Conservation (phyloP, 225 moss, liverwort and hornwort species). For the Neckera pumila region DNA sequence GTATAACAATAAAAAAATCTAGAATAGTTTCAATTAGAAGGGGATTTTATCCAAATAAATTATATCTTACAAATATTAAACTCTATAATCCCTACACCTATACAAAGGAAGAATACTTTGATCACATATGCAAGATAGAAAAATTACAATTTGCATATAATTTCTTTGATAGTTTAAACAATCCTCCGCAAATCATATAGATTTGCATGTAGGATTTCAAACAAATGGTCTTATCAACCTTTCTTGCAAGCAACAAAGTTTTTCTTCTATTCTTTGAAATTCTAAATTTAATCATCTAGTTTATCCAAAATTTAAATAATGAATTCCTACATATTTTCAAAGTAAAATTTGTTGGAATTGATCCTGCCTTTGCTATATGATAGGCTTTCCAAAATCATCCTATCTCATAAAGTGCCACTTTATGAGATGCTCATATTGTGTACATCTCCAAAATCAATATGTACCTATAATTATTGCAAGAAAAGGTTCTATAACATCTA, state of each 20-base stretch:
- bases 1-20: not conserved
- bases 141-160: not conserved
- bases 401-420: not conserved
- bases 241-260: rapidly evolving
- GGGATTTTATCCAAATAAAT: not conserved
- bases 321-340: not conserved
- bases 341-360: not conserved
- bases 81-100: not conserved
- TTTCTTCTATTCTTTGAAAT: too few relatives aligned
- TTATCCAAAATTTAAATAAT: not conserved
- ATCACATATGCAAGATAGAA: not conserved
- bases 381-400: not conserved
- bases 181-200: rapidly evolving
- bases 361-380: rapidly evolving
- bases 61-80: not conserved
- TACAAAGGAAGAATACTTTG: not conserved
- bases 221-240: too few relatives aligned
- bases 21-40: not conserved
- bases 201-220: not conserved
- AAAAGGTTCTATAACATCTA: not conserved
- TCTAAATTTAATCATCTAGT: not conserved
- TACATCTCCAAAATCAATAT: not conserved
- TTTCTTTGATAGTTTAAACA: not conserved
- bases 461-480: too few relatives aligned
- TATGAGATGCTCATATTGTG: not conserved